Evolutionary conservation across 495 filamentous ascomycete species (phyloP).

Genomic region (Xeromyces bisporus): DNA sequence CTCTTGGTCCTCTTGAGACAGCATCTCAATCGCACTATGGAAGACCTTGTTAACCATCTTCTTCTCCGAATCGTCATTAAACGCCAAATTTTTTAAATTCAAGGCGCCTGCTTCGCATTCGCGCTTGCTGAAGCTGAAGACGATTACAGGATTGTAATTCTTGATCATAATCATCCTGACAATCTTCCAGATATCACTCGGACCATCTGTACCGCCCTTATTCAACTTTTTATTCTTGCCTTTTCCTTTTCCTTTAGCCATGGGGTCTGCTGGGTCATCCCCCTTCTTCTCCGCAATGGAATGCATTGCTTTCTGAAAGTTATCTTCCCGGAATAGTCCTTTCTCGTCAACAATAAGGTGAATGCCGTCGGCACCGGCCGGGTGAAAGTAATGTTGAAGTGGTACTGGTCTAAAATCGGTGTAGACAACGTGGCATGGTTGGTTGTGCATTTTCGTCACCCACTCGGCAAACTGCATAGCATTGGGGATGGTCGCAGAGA

Average conservation of each 20-base stretch:
- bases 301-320: conserved; percentile 90
- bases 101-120: conserved; percentile 81
- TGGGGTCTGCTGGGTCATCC: conserved; percentile 59
- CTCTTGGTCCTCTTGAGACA: conserved; percentile 78
- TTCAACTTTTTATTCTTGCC: conserved; percentile 83
- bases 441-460: conserved; percentile 91
- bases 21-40: conserved; percentile 67
- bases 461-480: conserved; percentile 99
- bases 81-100: conserved; percentile 68
- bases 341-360: conserved; percentile 94
- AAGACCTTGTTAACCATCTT: conserved; percentile 91
- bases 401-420: conserved; percentile 95
- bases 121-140: conserved; percentile 97
- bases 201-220: conserved; percentile 61
- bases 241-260: conserved; percentile 63
- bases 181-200: conserved; percentile 87
- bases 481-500: conserved; percentile 98
- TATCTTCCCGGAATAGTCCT: conserved; percentile 83
- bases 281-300: conserved; percentile 77
- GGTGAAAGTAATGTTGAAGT: conserved; percentile 94
- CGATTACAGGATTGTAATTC: conserved; percentile 91
- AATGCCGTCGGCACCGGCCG: conserved; percentile 82
- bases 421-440: conserved; percentile 96
- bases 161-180: conserved; percentile 97
- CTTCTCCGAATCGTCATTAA: conserved; percentile 95